Conservation (phyloP, 1,284 basidiomycete genomes). For the Rhodotorula sp. region DNA sequence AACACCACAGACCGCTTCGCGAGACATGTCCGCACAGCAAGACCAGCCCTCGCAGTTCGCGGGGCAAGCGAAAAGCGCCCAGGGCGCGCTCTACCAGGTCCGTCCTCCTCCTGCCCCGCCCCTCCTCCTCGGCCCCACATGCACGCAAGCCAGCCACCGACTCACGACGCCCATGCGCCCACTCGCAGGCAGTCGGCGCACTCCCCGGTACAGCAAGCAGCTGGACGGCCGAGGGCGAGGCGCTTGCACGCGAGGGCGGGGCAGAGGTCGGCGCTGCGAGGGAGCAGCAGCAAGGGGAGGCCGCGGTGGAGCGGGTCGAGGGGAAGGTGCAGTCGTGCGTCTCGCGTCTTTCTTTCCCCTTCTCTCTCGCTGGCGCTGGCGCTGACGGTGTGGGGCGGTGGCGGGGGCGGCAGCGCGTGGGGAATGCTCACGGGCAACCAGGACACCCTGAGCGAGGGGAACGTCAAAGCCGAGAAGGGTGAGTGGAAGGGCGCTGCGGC, state of each 20-base stretch:
- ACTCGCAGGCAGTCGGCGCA: slow-evolving; percentile 20
- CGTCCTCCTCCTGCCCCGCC: neutral
- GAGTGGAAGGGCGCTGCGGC: slow-evolving; percentile 49
- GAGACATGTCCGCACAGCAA: neutral
- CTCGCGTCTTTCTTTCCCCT: neutral
- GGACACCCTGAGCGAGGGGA: slow-evolving; percentile 49
- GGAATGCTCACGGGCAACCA: slow-evolving; percentile 53
- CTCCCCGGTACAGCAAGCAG: slow-evolving; percentile 12
- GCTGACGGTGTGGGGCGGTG: neutral
- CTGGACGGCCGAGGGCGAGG: slow-evolving; percentile 47
- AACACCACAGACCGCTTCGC: neutral
- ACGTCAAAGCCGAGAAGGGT: slow-evolving; percentile 50
- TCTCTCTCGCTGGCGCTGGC: neutral
- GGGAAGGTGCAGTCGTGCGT: slow-evolving; percentile 52
- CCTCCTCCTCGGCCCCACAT: neutral
- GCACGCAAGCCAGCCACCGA: neutral
- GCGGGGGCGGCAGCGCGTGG: slow-evolving; percentile 40
- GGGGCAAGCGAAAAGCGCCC: slow-evolving; percentile 9
- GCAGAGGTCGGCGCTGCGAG: slow-evolving; percentile 50
- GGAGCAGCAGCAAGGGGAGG: slow-evolving; percentile 46
- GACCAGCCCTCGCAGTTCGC: slow-evolving; percentile 19
- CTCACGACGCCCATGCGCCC: neutral
- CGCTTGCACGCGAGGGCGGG: slow-evolving; percentile 46
- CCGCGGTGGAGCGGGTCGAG: slow-evolving; percentile 46
- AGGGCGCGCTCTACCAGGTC: slow-evolving; percentile 22